A percentile compares a stretch with the other conserved stretches of the same genome.
These are phyloP conservation scores for Vitis vinifera DNA, from an alignment of 164 flowering plant genomes.

Conservation along the genomic window ASM3070453v1 NC_081818.1:7917001-7917500, in stretches of 20 bases:
- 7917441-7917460: slow-evolving; percentile 89
- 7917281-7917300: background rate
- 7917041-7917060: slow-evolving; percentile 98
- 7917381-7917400: slow-evolving; percentile 77
- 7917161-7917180: slow-evolving; percentile 72
- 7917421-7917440: slow-evolving; percentile 68
- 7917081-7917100: slow-evolving; percentile 90
- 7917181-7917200: background rate
- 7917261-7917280: background rate
- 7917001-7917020: slow-evolving; percentile 90
- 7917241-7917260: background rate
- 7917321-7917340: slow-evolving; percentile 68
- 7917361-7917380: slow-evolving; percentile 96
- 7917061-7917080: slow-evolving; percentile 92
- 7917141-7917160: slow-evolving; percentile 99
- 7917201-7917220: background rate
- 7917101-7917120: slow-evolving; percentile 93
- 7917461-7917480: slow-evolving; percentile 90
- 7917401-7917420: slow-evolving; percentile 80
- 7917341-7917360: slow-evolving; percentile 92
- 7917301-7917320: background rate
- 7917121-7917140: slow-evolving; percentile 98
- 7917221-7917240: background rate
- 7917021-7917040: slow-evolving; percentile 88
- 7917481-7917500: slow-evolving; percentile 9